Conservation (phyloP, 2,329 filamentous ascomycete species). For the Botrytis medusae region DNA sequence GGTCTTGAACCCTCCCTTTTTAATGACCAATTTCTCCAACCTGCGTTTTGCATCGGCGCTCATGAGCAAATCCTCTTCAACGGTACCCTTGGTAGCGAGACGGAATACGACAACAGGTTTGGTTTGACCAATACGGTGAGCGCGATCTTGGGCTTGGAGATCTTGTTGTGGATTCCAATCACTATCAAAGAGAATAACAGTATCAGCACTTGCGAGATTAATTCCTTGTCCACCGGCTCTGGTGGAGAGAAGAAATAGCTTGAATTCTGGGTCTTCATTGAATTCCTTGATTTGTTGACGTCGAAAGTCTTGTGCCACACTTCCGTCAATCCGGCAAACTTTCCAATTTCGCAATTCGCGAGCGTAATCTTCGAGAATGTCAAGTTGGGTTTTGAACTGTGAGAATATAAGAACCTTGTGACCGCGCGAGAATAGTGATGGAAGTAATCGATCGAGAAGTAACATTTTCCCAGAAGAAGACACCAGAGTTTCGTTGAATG, state of each 20-base stretch:
- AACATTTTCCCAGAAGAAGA: conserved; percentile 95
- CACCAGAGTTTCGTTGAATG: conserved; percentile 77
- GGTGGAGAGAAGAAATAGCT: conserved; percentile 85
- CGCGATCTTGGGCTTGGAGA: conserved; percentile 91
- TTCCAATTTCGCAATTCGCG: conserved; percentile 74
- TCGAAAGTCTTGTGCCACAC: conserved; percentile 72
- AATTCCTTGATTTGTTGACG: conserved; percentile 71
- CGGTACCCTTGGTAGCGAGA: conserved; percentile 87
- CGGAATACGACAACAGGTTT: conserved; percentile 90
- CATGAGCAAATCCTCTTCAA: conserved; percentile 83
- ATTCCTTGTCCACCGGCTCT: conserved; percentile 93
- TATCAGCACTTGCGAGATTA: conserved; percentile 88
- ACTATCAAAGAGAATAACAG: conserved; percentile 85
- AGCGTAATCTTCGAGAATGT: conserved; percentile 87
- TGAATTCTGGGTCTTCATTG: conserved; percentile 63
- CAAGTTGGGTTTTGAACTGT: conserved; percentile 92
- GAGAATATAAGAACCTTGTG: conserved; percentile 97
- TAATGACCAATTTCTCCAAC: conserved; percentile 91
- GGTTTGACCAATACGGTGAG: conserved; percentile 91
- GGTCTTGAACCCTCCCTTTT: conserved; percentile 80
- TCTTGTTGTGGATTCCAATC: conserved; percentile 98
- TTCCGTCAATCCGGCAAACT: conserved; percentile 87
- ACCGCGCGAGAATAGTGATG: conserved; percentile 66
- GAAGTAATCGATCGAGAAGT: conserved; percentile 81
- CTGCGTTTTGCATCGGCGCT: conserved; percentile 89